Evolutionary conservation across 2,329 filamentous ascomycete species (phyloP).

Genomic region (Colletotrichum echinochloae): DNA sequence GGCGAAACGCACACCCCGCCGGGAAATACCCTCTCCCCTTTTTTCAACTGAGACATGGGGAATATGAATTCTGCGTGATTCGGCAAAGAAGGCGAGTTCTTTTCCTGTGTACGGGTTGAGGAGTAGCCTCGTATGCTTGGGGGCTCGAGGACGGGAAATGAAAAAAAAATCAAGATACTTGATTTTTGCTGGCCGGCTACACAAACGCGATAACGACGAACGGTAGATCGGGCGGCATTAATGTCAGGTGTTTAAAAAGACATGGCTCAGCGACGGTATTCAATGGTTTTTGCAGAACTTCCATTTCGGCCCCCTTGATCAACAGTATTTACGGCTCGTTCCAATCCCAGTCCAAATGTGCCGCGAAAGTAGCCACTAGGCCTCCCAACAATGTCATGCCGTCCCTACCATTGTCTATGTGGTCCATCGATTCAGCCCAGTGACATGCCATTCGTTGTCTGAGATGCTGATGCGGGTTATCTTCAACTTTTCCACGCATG

Average conservation of each 20-base stretch:
- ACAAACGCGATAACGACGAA: constrained; percentile 40
- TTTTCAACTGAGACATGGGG: constrained; percentile 34
- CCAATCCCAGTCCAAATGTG: constrained; percentile 4
- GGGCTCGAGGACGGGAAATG: constrained; percentile 38
- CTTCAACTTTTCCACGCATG: background rate
- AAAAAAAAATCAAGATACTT: constrained; percentile 40
- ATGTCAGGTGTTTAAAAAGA: constrained; percentile 41
- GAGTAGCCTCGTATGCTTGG: constrained; percentile 36
- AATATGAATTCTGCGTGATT: constrained; percentile 39
- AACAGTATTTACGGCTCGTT: background rate
- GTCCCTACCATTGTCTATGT: too few relatives aligned
- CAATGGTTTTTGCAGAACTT: constrained; percentile 37
- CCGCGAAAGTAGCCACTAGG: constrained; percentile 2
- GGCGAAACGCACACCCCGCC: constrained; percentile 42
- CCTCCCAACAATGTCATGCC: background rate
- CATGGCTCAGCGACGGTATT: constrained; percentile 41
- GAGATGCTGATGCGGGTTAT: background rate
- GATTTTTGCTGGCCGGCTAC: constrained; percentile 41
- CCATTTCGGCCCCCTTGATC: constrained; percentile 9
- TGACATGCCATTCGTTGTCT: background rate
- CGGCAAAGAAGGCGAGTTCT: constrained; percentile 24
- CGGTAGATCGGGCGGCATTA: constrained; percentile 41
- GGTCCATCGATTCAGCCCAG: background rate
- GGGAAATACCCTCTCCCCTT: constrained; percentile 42
- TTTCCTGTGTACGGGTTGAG: constrained; percentile 27